These are phyloP conservation scores for Naematelia aurantialba DNA, from an alignment of 768 basidiomycete genomes.

Conservation along the genomic window DNA sequence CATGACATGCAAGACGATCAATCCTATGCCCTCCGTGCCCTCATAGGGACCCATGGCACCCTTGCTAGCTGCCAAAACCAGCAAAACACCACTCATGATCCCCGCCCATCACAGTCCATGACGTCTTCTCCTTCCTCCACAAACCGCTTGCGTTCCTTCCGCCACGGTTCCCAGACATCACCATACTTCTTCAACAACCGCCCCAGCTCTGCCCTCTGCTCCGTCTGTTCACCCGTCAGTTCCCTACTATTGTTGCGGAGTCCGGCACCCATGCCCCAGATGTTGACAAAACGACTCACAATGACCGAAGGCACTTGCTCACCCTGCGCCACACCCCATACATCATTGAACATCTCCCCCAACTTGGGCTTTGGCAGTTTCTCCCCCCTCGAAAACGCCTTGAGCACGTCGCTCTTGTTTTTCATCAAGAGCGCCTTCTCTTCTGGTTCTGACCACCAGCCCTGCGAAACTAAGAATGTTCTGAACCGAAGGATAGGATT, in stretches of 20 bases:
- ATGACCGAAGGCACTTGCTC: constrained; percentile 53
- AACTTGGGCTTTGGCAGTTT: constrained; percentile 64
- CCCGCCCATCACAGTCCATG: constrained; percentile 43
- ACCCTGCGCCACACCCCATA: constrained; percentile 63
- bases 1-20: not conserved
- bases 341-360: constrained; percentile 77
- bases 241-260: not conserved
- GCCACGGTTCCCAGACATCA: constrained; percentile 80
- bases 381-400: constrained; percentile 74
- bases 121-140: constrained; percentile 46
- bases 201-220: constrained; percentile 76
- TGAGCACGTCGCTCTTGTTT: constrained; percentile 70
- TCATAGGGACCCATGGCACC: too few species aligned
- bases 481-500: constrained; percentile 82
- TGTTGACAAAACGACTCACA: constrained; percentile 20
- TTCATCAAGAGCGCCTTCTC: constrained; percentile 68
- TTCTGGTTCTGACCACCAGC: constrained; percentile 77
- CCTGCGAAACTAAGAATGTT: constrained; percentile 72
- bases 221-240: constrained; percentile 56
- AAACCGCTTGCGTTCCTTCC: constrained; percentile 59
- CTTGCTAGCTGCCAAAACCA: too few species aligned
- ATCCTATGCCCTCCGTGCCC: not conserved
- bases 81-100: constrained; percentile 21
- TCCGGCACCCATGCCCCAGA: not conserved
- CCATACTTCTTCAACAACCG: constrained; percentile 79